These are phyloP conservation scores for Vanderwaltozyma tropicalis DNA, from an alignment of 805 yeast species.

Conservation along the genomic window DNA sequence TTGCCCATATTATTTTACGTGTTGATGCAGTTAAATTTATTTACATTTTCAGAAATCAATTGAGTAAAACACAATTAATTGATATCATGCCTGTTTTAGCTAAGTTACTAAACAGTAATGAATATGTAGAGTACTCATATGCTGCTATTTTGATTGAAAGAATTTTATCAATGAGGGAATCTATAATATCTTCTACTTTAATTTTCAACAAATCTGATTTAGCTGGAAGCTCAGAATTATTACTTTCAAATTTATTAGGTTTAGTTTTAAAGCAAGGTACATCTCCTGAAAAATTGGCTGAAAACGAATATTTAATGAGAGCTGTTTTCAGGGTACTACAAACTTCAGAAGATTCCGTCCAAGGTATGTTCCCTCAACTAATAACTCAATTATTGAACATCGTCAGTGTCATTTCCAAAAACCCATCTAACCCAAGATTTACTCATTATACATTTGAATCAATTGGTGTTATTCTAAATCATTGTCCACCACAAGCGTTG, in stretches of 20 bases:
- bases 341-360: conserved; percentile 59
- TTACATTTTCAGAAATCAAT: conserved; percentile 82
- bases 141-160: conserved; percentile 90
- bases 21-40: conserved; percentile 92
- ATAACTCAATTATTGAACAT: conserved; percentile 61
- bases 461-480: conserved; percentile 64
- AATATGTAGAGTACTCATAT: conserved; percentile 83
- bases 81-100: conserved; percentile 74
- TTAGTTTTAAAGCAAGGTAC: conserved; percentile 49
- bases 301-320: conserved; percentile 88
- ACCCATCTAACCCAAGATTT: conserved; percentile 93
- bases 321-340: conserved; percentile 74
- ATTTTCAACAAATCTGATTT: conserved; percentile 70
- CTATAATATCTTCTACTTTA: conserved; percentile 37
- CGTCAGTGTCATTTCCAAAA: conserved; percentile 59
- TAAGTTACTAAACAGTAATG: conserved; percentile 50
- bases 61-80: conserved; percentile 72
- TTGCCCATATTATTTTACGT: conserved; percentile 64
- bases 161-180: conserved; percentile 64
- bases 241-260: conserved; percentile 56
- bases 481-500: conserved; percentile 27
- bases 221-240: conserved; percentile 46
- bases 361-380: conserved; percentile 34
- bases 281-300: conserved; percentile 85
- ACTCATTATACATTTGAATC: conserved; percentile 87